Evolutionary conservation across 805 yeast genomes (phyloP), one percentile per base, ranked within the genome.

Genomic region (Saccharomycopsis microspora): DNA sequence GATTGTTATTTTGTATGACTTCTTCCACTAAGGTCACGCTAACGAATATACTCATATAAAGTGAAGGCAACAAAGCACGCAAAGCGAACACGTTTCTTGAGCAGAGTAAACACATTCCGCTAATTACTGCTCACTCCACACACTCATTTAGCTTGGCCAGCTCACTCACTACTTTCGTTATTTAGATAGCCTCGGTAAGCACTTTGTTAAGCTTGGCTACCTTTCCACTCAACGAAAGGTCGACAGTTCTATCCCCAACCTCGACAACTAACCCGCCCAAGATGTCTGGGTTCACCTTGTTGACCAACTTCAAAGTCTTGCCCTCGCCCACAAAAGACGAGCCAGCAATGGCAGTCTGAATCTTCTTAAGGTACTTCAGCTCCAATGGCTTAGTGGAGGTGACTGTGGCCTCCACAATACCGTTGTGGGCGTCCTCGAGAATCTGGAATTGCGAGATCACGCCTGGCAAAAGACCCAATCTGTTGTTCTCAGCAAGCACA

Each of bases 181-280:
- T 34, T 72, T 82, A 90, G 69, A 89, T 76, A 55, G 95, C 73
- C 74, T 90, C 96, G 59, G 76, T 72, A 66, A 93, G 79, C 58
- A 83, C 79, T 68, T 84, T 79, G 84, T 93, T 93, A 69, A 89
- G 81, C 72, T 78, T 87, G 66, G 85, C 73, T 64, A 93, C 79
- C 76, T 83, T 88, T 63, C 85, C 68, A 52, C 89, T 74, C 58
- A 93, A 78, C 51, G 95, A 82, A 66, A 90, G 76, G 71, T 93
- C 98, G 60, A 88, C 96, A 55, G 97, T 89, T 69, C 83, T 86
- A 74, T 90, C 98, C 63, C 90, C 96, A 60, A 93, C 86, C 70
- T 89, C 96, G 52, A 93, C 95, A 58, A 93, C 72, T 66, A 93
- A 78, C 61, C 98, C 98, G 64, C 98, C 98, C 66, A 85, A 75